Evolutionary conservation across 2,329 filamentous ascomycete species (phyloP).

Genomic region (Claviceps quebecensis): DNA sequence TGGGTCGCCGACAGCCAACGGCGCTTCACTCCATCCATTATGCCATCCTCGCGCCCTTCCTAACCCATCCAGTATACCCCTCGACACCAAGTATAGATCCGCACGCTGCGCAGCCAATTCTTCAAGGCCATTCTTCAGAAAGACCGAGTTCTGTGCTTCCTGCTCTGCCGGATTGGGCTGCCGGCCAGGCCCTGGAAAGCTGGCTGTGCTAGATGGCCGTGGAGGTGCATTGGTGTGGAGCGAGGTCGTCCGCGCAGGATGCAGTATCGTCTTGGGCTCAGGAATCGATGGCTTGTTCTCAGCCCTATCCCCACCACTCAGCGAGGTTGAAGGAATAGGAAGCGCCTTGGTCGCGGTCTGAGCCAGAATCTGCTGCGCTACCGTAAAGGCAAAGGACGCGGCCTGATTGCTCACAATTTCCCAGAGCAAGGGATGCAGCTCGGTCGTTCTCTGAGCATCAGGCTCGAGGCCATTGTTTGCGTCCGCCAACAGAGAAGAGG

Average conservation of each 20-base stretch:
- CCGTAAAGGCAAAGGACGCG: constrained; percentile 63
- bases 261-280: constrained; percentile 57
- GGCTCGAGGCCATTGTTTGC: constrained; percentile 24
- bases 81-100: constrained; percentile 66
- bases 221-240: constrained; percentile 29
- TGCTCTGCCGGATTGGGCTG: constrained; percentile 23
- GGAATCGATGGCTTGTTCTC: constrained; percentile 50
- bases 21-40: constrained; percentile 57
- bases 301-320: constrained; percentile 30
- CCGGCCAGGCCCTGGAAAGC: constrained; percentile 36
- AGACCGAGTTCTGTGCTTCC: constrained; percentile 29
- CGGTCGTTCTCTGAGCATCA: constrained; percentile 6
- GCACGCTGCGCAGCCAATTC: constrained; percentile 72
- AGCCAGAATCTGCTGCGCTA: constrained; percentile 61
- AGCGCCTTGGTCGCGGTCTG: constrained; percentile 59
- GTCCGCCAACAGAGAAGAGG: constrained; percentile 39
- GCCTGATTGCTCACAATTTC: constrained; percentile 60
- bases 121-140: constrained; percentile 54
- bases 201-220: constrained; percentile 32
- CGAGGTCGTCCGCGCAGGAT: constrained; percentile 51
- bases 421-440: constrained; percentile 23
- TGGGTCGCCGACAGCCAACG: constrained; percentile 30
- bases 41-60: constrained; percentile 62
- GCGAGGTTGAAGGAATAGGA: constrained; percentile 47
- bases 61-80: constrained; percentile 63